Evolutionary conservation across 2,329 filamentous ascomycete genomes (phyloP).

Genomic region (Aspergillus intermedius): DNA sequence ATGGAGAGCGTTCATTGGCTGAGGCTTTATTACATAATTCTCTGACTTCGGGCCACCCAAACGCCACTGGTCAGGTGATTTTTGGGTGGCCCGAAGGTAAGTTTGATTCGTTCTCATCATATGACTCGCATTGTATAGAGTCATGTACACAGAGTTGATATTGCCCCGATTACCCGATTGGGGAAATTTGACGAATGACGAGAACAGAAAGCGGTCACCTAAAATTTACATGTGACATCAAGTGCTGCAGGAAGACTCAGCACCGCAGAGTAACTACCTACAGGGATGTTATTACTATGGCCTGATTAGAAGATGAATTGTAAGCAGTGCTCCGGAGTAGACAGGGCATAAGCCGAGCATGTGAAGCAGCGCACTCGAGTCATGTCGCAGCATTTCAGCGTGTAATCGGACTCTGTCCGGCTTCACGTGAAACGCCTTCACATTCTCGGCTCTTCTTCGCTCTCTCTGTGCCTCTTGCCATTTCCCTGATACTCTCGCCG

Average conservation of each 20-base stretch:
- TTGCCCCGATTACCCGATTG: too few relatives aligned
- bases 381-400: background rate
- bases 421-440: conserved; percentile 6
- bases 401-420: background rate
- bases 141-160: too few relatives aligned
- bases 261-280: too few relatives aligned
- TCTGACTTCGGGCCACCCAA: background rate
- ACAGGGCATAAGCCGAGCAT: background rate
- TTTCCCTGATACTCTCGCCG: background rate
- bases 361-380: background rate
- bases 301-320: too few relatives aligned
- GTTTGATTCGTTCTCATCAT: too few relatives aligned
- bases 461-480: background rate
- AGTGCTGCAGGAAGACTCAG: too few relatives aligned
- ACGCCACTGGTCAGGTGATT: too few relatives aligned
- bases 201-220: background rate
- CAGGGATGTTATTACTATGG: too few relatives aligned
- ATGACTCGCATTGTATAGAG: too few relatives aligned
- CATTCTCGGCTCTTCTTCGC: background rate
- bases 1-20: background rate
- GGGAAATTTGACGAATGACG: too few relatives aligned
- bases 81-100: too few relatives aligned
- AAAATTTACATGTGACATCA: background rate
- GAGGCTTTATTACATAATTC: background rate
- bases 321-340: too few relatives aligned